A percentile compares a stretch with the other conserved stretches of the same genome.
Conservation (phyloP, 1,284 basidiomycete species). For the Rhodotorula sp. region DNA sequence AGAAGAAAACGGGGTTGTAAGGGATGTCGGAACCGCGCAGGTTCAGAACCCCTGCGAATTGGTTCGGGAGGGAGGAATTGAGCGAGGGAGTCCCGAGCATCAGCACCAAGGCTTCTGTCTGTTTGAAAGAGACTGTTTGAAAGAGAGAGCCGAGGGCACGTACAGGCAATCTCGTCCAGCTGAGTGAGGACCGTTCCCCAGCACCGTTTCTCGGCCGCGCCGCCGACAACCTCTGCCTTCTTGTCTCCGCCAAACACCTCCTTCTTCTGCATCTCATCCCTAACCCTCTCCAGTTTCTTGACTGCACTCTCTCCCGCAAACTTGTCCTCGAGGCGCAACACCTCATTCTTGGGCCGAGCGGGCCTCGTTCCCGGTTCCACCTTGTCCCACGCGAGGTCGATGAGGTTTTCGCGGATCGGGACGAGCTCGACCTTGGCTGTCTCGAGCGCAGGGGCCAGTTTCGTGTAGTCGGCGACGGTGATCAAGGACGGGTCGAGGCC, state of each 20-base stretch:
- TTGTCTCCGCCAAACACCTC: conserved; percentile 58
- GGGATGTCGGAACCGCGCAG: conserved; percentile 88
- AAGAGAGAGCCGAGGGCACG: too few species aligned
- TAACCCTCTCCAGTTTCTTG: conserved; percentile 66
- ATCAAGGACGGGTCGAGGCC: conserved; percentile 80
- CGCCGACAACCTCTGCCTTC: conserved; percentile 10
- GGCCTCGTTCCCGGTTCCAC: conserved; percentile 58
- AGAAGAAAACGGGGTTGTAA: conserved; percentile 86
- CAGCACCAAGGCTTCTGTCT: too few species aligned
- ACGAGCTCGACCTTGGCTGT: conserved; percentile 62
- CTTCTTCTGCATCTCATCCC: conserved; percentile 65
- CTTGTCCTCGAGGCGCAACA: conserved; percentile 69
- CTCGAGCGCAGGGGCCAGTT: conserved; percentile 57
- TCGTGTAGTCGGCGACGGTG: conserved; percentile 44
- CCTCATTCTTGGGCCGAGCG: conserved; percentile 63
- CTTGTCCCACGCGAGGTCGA: conserved; percentile 73
- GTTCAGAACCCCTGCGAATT: conserved; percentile 73
- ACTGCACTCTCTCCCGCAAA: conserved; percentile 66
- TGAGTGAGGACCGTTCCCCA: conserved; percentile 63
- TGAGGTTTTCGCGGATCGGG: conserved; percentile 66
- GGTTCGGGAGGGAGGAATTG: too few species aligned
- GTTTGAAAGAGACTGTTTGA: too few species aligned
- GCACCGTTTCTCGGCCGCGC: conserved; percentile 19
- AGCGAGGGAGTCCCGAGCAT: too few species aligned
- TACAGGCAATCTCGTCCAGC: conserved; percentile 66